Evolutionary conservation across 2,329 filamentous ascomycete genomes (phyloP).

Genomic region (Pestalotiopsis sp.): DNA sequence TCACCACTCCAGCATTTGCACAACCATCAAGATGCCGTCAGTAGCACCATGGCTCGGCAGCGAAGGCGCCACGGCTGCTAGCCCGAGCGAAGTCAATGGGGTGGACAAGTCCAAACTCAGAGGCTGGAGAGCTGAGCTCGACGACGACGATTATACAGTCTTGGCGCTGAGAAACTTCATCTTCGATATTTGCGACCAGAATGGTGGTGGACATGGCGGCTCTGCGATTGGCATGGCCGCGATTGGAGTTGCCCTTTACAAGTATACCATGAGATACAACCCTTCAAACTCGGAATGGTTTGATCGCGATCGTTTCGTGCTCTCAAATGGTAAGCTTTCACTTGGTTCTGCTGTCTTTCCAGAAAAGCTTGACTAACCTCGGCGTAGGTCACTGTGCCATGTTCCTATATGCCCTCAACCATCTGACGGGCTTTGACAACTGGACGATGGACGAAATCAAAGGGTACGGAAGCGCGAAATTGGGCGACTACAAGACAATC

Average conservation of each 20-base stretch:
- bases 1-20: neutral
- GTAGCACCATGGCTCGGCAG: conserved; percentile 1
- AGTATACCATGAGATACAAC: conserved; percentile 61
- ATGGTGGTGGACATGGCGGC: conserved; percentile 3
- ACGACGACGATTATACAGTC: conserved; percentile 15
- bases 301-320: conserved; percentile 61
- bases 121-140: conserved; percentile 11
- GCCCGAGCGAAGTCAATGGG: neutral
- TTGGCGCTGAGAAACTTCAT: conserved; percentile 9
- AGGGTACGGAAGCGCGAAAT: conserved; percentile 43
- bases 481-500: conserved; percentile 39
- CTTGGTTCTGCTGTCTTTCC: neutral
- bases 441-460: conserved; percentile 57
- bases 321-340: conserved; percentile 50
- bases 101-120: neutral
- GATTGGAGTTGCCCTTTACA: conserved; percentile 50
- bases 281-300: conserved; percentile 55
- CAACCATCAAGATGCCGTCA: neutral
- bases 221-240: conserved; percentile 37
- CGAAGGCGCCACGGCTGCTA: neutral
- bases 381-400: conserved; percentile 46
- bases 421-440: conserved; percentile 50
- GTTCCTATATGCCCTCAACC: conserved; percentile 52
- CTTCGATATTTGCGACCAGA: conserved; percentile 7
- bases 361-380: neutral